phyloP scores from a whole-genome alignment of 805 yeast species.

The Wickerhamomyces canadensis region DNA sequence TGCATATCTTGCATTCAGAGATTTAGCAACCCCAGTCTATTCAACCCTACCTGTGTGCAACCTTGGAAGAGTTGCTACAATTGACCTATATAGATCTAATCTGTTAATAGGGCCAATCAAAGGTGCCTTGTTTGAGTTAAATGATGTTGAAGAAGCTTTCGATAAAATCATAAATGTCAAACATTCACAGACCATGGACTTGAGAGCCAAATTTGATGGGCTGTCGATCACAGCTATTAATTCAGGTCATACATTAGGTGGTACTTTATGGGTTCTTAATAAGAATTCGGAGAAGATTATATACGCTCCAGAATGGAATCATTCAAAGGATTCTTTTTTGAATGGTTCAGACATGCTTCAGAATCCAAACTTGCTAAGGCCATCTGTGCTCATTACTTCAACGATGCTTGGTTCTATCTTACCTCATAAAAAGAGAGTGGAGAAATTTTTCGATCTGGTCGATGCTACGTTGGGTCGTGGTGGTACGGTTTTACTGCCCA shows the following conservation, averaged over 20 bases:
- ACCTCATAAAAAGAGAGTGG: conserved; percentile 59
- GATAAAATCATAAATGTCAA: conserved; percentile 67
- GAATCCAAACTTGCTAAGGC: conserved; percentile 62
- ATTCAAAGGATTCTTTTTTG: conserved; percentile 79
- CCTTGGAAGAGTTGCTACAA: conserved; percentile 77
- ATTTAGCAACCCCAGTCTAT: conserved; percentile 66
- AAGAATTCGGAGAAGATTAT: conserved; percentile 75
- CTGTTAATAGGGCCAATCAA: conserved; percentile 74
- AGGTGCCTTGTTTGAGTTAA: conserved; percentile 52
- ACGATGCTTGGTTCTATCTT: conserved; percentile 59
- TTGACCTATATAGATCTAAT: conserved; percentile 69
- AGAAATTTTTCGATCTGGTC: conserved; percentile 55
- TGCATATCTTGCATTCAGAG: conserved; percentile 57
- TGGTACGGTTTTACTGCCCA: conserved; percentile 80
- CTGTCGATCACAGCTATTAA: conserved; percentile 72
- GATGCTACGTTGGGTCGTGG: conserved; percentile 65
- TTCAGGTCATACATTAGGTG: conserved; percentile 93
- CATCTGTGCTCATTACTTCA: conserved; percentile 78
- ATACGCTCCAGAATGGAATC: conserved; percentile 93
- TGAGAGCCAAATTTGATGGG: conserved; percentile 56
- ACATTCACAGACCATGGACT: conserved; percentile 67
- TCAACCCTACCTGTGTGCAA: conserved; percentile 88
- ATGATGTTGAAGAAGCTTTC: conserved; percentile 76
- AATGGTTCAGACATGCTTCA: conserved; percentile 63
- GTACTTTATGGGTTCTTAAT: conserved; percentile 78